Percentiles rank a stretch among this genome's conserved stretches.
These are phyloP conservation scores for Candida neerlandica DNA, from an alignment of 1,139 yeast species.

Conservation along the genomic window DNA sequence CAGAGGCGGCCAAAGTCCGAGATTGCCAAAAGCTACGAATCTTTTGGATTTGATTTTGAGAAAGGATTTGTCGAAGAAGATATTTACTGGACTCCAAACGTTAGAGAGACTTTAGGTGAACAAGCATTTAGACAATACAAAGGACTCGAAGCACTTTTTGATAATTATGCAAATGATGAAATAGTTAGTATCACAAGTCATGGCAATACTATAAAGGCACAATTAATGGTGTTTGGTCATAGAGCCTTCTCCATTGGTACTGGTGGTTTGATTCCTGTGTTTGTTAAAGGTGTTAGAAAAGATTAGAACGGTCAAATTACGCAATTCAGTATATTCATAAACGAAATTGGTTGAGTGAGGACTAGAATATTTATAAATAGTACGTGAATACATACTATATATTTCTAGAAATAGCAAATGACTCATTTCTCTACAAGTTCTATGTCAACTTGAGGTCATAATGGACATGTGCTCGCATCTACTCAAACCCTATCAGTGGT, in stretches of 20 bases:
- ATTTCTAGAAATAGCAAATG: no score
- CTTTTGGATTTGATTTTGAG: constrained; percentile 37
- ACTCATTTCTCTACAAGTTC: no score
- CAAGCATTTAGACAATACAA: constrained; percentile 42
- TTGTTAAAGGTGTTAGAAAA: constrained; percentile 34
- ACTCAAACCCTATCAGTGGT: no score
- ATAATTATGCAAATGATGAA: constrained; percentile 20
- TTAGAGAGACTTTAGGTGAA: constrained; percentile 43
- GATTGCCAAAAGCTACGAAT: constrained; percentile 33
- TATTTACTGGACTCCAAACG: constrained; percentile 37
- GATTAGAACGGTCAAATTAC: not conserved
- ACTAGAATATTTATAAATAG: no score
- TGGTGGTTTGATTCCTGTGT: constrained; percentile 49
- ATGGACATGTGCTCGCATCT: no score
- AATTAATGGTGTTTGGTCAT: constrained; percentile 43
- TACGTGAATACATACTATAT: no score
- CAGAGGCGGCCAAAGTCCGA: constrained; percentile 37
- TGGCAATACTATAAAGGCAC: constrained; percentile 44
- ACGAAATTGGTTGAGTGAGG: no score
- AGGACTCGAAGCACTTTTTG: constrained; percentile 39
- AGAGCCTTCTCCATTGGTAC: constrained; percentile 47
- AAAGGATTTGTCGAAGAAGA: constrained; percentile 44
- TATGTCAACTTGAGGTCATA: no score
- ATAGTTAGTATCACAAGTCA: constrained; percentile 39
- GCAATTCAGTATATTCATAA: no score